Conservation (phyloP, 768 basidiomycete species). For the Chlorophyllum brunneum region DNA sequence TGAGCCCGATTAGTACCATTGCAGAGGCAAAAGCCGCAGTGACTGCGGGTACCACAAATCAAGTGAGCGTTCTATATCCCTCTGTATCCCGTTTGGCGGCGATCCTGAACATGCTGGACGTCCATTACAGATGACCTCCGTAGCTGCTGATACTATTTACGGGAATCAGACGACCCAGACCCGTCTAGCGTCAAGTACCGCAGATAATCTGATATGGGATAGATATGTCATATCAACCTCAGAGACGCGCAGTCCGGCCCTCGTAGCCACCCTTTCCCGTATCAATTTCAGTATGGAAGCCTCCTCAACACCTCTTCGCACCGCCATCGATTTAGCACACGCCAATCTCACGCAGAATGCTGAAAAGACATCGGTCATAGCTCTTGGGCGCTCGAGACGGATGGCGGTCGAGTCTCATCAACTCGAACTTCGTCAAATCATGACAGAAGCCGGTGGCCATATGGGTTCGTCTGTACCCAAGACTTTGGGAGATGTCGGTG, state of each 20-base stretch:
- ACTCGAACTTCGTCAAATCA: constrained; percentile 52
- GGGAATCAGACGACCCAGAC: constrained; percentile 59
- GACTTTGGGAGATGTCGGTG: constrained; percentile 74
- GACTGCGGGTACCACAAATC: background rate
- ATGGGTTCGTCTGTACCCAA: constrained; percentile 58
- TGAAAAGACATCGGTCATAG: constrained; percentile 53
- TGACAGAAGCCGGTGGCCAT: constrained; percentile 33
- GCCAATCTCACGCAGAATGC: constrained; percentile 23
- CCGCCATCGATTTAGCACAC: constrained; percentile 43
- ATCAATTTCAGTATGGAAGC: constrained; percentile 55
- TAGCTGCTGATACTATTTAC: constrained; percentile 70
- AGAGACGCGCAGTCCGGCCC: background rate
- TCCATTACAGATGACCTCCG: constrained; percentile 33
- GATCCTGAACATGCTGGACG: background rate
- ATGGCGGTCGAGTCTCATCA: constrained; percentile 58
- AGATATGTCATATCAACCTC: constrained; percentile 39
- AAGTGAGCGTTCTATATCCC: background rate
- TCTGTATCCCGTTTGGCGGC: background rate
- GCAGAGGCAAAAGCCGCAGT: constrained; percentile 21
- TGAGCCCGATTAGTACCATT: constrained; percentile 25
- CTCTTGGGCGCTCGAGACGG: constrained; percentile 72
- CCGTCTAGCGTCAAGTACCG: constrained; percentile 72
- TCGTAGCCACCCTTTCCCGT: constrained; percentile 46
- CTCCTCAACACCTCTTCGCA: constrained; percentile 53
- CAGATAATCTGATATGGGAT: constrained; percentile 77